Conservation (phyloP, 139 green algal genomes). For the Micractinium conductrix region DNA sequence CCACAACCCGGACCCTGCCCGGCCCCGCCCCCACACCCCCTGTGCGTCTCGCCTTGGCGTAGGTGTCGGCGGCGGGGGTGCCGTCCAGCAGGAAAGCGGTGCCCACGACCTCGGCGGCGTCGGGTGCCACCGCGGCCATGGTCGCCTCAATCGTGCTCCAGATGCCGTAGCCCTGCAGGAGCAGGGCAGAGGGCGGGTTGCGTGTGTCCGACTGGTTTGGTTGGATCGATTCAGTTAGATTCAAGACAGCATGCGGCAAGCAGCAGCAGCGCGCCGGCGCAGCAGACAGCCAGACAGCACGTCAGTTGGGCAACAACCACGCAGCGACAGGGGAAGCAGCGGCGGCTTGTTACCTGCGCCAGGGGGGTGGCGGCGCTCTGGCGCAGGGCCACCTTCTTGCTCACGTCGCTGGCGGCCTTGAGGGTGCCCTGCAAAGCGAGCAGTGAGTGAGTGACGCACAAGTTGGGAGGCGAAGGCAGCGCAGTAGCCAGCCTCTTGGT, state of each 20-base stretch:
- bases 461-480: too few species aligned
- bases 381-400: not conserved
- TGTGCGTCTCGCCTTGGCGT: not conserved
- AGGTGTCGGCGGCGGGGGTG: not conserved
- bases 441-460: not conserved
- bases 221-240: too few species aligned
- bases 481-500: too few species aligned
- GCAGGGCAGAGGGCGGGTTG: too few species aligned
- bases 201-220: too few species aligned
- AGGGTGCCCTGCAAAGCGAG: constrained; percentile 3
- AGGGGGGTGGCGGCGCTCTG: not conserved
- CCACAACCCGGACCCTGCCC: not conserved
- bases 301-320: too few species aligned
- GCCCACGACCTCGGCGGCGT: not conserved
- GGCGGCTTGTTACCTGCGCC: too few species aligned
- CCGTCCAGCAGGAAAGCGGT: not conserved
- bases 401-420: not conserved
- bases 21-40: not conserved
- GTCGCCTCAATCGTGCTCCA: not conserved
- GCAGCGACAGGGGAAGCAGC: too few species aligned
- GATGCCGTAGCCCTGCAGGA: not conserved
- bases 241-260: not conserved
- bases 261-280: not conserved
- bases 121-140: not conserved
- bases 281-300: not conserved